Evolutionary conservation across 1,284 basidiomycete species (phyloP).

Genomic region (Nidula niveotomentosa): DNA sequence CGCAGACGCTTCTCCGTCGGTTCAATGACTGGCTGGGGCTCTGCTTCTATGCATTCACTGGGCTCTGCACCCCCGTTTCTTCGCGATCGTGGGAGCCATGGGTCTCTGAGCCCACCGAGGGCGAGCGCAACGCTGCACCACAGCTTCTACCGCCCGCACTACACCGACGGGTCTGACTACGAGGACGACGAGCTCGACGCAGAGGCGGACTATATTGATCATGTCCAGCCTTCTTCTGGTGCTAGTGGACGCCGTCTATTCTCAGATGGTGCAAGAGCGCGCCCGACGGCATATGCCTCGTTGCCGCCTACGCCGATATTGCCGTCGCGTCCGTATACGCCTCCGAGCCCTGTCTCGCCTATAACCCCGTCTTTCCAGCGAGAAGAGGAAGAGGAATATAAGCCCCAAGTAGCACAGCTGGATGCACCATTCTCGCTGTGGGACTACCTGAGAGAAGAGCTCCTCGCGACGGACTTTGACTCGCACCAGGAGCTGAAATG

Average conservation of each 20-base stretch:
- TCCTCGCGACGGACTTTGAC: slow-evolving; percentile 90
- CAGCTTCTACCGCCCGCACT: slow-evolving; percentile 11
- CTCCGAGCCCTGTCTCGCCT: slow-evolving; percentile 22
- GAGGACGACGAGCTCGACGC: slow-evolving; percentile 14
- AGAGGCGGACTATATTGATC: too few species aligned
- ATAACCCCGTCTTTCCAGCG: slow-evolving; percentile 12
- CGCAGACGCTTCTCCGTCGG: slow-evolving; percentile 29
- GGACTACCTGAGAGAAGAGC: slow-evolving; percentile 89
- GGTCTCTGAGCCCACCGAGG: slow-evolving; percentile 20
- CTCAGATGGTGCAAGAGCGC: slow-evolving; percentile 13
- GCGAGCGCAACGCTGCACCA: slow-evolving; percentile 12
- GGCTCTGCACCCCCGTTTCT: slow-evolving; percentile 15
- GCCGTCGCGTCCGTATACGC: slow-evolving; percentile 31
- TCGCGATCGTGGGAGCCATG: slow-evolving; percentile 10
- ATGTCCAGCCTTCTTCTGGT: too few species aligned
- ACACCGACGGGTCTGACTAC: slow-evolving; percentile 20
- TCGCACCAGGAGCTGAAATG: slow-evolving; percentile 92
- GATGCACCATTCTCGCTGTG: slow-evolving; percentile 76
- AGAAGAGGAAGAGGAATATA: background rate
- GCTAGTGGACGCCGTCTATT: too few species aligned
- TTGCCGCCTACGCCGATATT: slow-evolving; percentile 71
- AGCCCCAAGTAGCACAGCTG: slow-evolving; percentile 4
- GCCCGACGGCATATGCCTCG: slow-evolving; percentile 55
- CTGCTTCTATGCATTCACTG: slow-evolving; percentile 19
- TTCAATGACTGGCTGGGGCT: slow-evolving; percentile 7